Conservation (phyloP, 2,329 filamentous ascomycete genomes). For the Chrysoporthe austroafricana region DNA sequence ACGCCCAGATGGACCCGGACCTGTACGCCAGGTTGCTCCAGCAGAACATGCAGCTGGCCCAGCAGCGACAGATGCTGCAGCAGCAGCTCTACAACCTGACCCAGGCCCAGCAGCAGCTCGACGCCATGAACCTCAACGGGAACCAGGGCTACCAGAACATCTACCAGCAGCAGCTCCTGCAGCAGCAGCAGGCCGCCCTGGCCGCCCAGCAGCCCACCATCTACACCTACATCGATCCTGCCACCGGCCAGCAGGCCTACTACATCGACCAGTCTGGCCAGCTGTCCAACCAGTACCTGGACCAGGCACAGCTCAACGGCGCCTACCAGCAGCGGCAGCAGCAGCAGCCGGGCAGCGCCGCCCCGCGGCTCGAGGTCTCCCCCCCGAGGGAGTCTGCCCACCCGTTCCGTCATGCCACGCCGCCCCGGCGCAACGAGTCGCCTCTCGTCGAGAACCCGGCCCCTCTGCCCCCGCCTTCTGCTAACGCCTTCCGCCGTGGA, state of each 20-base stretch:
- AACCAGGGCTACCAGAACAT: constrained; percentile 68
- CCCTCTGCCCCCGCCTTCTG: constrained; percentile 84
- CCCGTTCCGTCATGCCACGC: constrained; percentile 65
- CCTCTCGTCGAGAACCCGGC: constrained; percentile 60
- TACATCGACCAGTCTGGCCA: constrained; percentile 70
- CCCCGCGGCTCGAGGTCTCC: constrained; percentile 80
- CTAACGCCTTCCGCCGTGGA: constrained; percentile 88
- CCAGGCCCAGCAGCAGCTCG: constrained; percentile 80
- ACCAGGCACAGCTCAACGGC: constrained; percentile 33
- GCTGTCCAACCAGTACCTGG: constrained; percentile 36
- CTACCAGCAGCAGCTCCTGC: constrained; percentile 46
- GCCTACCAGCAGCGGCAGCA: constrained; percentile 40
- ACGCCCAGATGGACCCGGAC: constrained; percentile 80
- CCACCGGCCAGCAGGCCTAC: constrained; percentile 82
- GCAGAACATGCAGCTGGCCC: constrained; percentile 88
- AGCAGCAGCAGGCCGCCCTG: constrained; percentile 64
- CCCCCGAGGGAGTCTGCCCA: constrained; percentile 69
- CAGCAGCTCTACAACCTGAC: constrained; percentile 88
- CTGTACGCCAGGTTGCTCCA: constrained; percentile 87
- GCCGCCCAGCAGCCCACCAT: constrained; percentile 72
- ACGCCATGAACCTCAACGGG: constrained; percentile 71
- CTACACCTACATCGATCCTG: constrained; percentile 81
- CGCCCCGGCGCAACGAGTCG: constrained; percentile 69
- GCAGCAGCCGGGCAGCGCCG: constrained; percentile 53
- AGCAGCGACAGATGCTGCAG: constrained; percentile 93